A percentile compares a stretch with the other conserved stretches of the same genome.
Conservation (phyloP, 805 yeast genomes). For the Candida ficus region DNA sequence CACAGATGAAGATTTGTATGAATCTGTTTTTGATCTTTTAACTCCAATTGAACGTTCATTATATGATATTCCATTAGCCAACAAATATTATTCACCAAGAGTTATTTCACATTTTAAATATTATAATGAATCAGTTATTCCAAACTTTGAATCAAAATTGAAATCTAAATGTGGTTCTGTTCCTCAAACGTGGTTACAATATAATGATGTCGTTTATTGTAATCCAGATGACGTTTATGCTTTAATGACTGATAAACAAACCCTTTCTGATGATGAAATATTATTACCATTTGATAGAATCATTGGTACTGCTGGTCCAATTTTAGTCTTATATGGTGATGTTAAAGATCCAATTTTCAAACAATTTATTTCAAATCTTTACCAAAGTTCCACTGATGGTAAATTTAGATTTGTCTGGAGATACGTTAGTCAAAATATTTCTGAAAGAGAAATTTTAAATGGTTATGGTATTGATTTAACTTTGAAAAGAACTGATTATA, state of each 20-base stretch:
- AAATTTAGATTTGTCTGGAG: slow-evolving; percentile 75
- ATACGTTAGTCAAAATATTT: slow-evolving; percentile 41
- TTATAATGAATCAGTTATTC: slow-evolving; percentile 35
- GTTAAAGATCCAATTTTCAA: slow-evolving; percentile 43
- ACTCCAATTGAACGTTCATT: slow-evolving; percentile 17
- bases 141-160: slow-evolving; percentile 21
- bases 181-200: slow-evolving; percentile 43
- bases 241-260: slow-evolving; percentile 45
- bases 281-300: slow-evolving; percentile 54
- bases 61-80: slow-evolving; percentile 25
- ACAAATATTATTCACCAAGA: slow-evolving; percentile 49
- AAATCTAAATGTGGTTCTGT: slow-evolving; percentile 18
- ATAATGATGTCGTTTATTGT: slow-evolving; percentile 53
- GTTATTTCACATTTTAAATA: slow-evolving; percentile 58
- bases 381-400: slow-evolving; percentile 53
- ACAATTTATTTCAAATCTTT: slow-evolving; percentile 53
- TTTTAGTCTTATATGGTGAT: slow-evolving; percentile 66
- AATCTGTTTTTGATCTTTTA: slow-evolving; percentile 13
- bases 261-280: slow-evolving; percentile 11
- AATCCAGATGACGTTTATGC: slow-evolving; percentile 75
- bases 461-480: slow-evolving; percentile 70
- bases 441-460: slow-evolving; percentile 29
- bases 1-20: slow-evolving; percentile 19
- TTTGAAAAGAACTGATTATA: slow-evolving; percentile 60
- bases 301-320: slow-evolving; percentile 51